phyloP scores from a whole-genome alignment of 768 basidiomycete species.

The Crepidotus variabilis region DNA sequence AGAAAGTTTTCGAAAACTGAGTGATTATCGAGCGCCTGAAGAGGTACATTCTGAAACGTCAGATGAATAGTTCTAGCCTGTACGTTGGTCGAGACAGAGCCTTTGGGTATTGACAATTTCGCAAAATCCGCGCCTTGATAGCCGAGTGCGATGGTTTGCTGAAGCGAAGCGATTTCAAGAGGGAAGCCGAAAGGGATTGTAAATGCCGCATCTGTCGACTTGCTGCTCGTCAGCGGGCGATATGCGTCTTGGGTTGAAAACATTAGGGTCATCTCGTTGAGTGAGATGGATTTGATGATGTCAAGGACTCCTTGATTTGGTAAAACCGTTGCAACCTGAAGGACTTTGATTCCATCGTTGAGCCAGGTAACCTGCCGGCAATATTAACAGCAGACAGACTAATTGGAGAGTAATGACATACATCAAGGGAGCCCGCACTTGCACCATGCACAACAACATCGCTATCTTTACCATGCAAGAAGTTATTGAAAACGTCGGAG shows the following conservation, averaged over 20 bases:
- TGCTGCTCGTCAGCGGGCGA: conserved; percentile 53
- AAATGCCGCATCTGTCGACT: conserved; percentile 38
- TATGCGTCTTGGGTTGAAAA: conserved; percentile 60
- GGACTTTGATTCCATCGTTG: conserved; percentile 63
- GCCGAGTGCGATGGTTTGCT: conserved; percentile 47
- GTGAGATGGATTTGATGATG: conserved; percentile 59
- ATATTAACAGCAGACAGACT: neutral
- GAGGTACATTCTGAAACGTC: conserved; percentile 55
- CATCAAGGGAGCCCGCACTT: conserved; percentile 53
- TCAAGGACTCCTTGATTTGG: conserved; percentile 59
- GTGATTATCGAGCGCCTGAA: conserved; percentile 50
- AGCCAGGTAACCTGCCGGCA: conserved; percentile 60
- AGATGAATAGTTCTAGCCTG: conserved; percentile 56
- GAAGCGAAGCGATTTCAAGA: conserved; percentile 57
- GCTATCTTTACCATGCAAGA: conserved; percentile 64
- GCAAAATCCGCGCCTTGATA: conserved; percentile 48
- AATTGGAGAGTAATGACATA: conserved; percentile 24
- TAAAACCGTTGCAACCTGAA: conserved; percentile 54
- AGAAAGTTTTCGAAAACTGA: conserved; percentile 58
- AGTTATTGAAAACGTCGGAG: conserved; percentile 67
- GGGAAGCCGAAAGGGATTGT: conserved; percentile 57
- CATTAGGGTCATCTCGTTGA: conserved; percentile 55
- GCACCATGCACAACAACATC: conserved; percentile 55
- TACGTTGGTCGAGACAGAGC: conserved; percentile 59
- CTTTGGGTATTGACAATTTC: conserved; percentile 54